Conservation (phyloP, 768 basidiomycete genomes). For the Tricholoma matsutake region DNA sequence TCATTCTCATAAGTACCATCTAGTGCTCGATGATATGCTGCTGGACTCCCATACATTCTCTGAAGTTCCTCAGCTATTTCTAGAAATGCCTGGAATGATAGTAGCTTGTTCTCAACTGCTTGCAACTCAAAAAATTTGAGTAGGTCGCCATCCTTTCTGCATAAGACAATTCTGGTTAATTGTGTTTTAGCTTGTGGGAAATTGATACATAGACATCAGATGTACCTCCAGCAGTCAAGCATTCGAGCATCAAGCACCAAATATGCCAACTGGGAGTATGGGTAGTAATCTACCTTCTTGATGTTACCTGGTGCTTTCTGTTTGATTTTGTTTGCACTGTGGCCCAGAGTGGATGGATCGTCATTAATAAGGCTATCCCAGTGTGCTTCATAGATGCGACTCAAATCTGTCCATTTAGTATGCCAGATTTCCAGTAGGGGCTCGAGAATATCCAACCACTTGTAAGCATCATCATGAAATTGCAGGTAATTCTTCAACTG, state of each 20-base stretch:
- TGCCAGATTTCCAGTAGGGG: conserved; percentile 28
- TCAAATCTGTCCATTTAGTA: conserved; percentile 27
- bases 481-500: conserved; percentile 25
- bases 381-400: conserved; percentile 26
- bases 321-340: conserved; percentile 27
- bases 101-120: not conserved
- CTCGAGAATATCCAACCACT: conserved; percentile 19
- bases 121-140: not conserved
- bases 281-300: conserved; percentile 33
- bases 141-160: not conserved
- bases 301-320: conserved; percentile 26
- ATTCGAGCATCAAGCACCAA: conserved; percentile 28
- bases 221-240: conserved; percentile 34
- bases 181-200: not conserved
- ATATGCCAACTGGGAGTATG: conserved; percentile 15
- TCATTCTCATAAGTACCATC: not conserved
- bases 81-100: not conserved
- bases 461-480: conserved; percentile 17
- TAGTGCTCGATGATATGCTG: not conserved
- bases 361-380: conserved; percentile 20
- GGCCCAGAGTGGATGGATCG: conserved; percentile 29
- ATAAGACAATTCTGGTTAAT: not conserved
- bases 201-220: not conserved
- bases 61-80: not conserved
- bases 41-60: not conserved